These are phyloP conservation scores for Camellia granthamiana DNA, from an alignment of 148 eudicot species.

Conservation along the genomic window DNA sequence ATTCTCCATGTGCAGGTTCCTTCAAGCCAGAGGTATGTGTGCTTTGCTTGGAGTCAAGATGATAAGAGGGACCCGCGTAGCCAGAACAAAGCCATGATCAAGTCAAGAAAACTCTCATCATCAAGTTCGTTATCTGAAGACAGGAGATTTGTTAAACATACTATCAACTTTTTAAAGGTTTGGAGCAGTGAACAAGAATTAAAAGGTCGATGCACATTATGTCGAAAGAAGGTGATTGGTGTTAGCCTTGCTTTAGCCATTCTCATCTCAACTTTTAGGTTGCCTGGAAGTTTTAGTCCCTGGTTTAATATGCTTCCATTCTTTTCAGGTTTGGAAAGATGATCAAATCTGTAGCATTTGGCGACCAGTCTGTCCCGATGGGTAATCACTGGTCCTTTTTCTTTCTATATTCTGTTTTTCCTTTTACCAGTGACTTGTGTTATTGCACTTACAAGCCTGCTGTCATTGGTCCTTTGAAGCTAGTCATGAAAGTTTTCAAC, in stretches of 20 bases:
- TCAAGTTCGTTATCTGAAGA: slow-evolving; percentile 59
- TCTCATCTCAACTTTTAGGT: slow-evolving; percentile 6
- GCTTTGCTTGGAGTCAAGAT: slow-evolving; percentile 62
- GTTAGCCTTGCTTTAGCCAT: slow-evolving; percentile 5
- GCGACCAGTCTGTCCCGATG: slow-evolving; percentile 90
- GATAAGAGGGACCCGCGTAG: slow-evolving; percentile 42
- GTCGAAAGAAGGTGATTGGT: slow-evolving; percentile 68
- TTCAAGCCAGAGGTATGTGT: slow-evolving; percentile 77
- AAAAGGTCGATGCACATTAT: slow-evolving; percentile 64
- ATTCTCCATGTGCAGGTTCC: slow-evolving; percentile 56
- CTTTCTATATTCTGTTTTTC: not conserved
- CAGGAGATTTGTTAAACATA: slow-evolving; percentile 58
- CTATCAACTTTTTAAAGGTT: slow-evolving; percentile 65
- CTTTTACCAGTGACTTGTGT: not conserved
- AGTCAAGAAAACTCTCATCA: slow-evolving; percentile 56
- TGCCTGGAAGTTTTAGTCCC: slow-evolving; percentile 6
- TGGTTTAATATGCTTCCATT: slow-evolving; percentile 5
- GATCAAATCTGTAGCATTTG: slow-evolving; percentile 71
- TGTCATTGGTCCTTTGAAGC: not conserved
- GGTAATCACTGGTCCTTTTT: slow-evolving; percentile 42
- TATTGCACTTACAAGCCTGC: slow-evolving; percentile 3
- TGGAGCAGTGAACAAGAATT: slow-evolving; percentile 91
- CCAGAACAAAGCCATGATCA: slow-evolving; percentile 50
- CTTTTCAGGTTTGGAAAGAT: slow-evolving; percentile 50
- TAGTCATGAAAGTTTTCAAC: not conserved